phyloP scores from a whole-genome alignment of 2,329 filamentous ascomycete genomes.

The Rutstroemia sp. region DNA sequence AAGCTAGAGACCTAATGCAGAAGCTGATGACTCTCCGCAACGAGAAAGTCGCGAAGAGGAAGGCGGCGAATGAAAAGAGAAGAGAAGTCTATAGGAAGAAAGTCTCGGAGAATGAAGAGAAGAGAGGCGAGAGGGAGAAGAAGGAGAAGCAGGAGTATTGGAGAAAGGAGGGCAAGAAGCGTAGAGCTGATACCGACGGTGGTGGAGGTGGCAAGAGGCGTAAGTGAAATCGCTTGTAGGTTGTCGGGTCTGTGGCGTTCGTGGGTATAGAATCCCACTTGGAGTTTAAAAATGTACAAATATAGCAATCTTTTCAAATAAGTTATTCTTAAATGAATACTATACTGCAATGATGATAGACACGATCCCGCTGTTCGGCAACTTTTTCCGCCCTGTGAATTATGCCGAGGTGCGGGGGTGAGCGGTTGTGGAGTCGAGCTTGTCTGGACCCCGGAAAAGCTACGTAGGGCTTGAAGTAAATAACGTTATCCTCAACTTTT shows the following conservation, averaged over 20 bases:
- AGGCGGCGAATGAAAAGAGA: constrained; percentile 82
- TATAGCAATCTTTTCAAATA: background rate
- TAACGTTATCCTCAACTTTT: too few relatives aligned
- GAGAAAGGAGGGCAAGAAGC: constrained; percentile 80
- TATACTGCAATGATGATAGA: too few relatives aligned
- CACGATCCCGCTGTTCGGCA: background rate
- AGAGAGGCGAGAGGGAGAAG: constrained; percentile 80
- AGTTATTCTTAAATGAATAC: too few relatives aligned
- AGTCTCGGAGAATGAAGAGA: constrained; percentile 75
- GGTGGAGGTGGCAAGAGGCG: constrained; percentile 34
- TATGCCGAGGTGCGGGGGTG: background rate
- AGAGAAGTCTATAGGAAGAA: constrained; percentile 74
- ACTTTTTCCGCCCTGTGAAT: too few relatives aligned
- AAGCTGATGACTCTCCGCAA: constrained; percentile 86
- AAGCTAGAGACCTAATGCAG: constrained; percentile 81
- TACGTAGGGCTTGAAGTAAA: too few relatives aligned
- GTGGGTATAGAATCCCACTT: background rate
- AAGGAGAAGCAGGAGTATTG: constrained; percentile 89
- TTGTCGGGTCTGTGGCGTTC: background rate
- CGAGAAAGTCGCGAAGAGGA: constrained; percentile 79
- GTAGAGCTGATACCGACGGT: constrained; percentile 48
- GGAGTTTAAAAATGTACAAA: constrained; percentile 1
- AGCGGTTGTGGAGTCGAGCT: background rate
- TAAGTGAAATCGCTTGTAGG: background rate
- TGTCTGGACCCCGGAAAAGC: too few relatives aligned